Conservation (phyloP, 257 asterid genomes). For the Petunia secreta region DNA sequence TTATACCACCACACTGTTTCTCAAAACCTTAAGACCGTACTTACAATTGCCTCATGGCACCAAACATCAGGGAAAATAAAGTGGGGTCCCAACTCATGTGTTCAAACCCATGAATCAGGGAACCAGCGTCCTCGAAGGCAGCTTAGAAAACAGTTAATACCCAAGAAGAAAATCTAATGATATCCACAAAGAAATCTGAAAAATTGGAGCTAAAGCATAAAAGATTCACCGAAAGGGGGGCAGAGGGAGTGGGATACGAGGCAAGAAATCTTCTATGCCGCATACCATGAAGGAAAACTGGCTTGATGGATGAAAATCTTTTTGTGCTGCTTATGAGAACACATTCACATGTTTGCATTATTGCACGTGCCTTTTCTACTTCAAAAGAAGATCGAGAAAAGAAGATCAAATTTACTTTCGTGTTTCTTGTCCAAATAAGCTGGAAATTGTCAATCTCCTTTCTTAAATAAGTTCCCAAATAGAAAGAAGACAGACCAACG, state of each 20-base stretch:
- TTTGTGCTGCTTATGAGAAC: background rate
- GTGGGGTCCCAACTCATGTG: background rate
- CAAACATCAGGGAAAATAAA: background rate
- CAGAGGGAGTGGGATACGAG: background rate
- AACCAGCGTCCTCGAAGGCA: background rate
- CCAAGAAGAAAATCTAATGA: background rate
- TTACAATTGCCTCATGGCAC: background rate
- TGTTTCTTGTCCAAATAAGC: background rate
- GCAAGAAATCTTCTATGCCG: background rate
- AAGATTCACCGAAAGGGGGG: background rate
- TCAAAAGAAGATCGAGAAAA: background rate
- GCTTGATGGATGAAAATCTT: background rate
- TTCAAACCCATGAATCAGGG: background rate
- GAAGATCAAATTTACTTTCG: background rate
- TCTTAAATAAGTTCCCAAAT: slow-evolving; percentile 6
- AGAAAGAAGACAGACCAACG: background rate
- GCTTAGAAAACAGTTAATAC: background rate
- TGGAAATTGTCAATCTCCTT: slow-evolving; percentile 10
- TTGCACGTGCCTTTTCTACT: background rate
- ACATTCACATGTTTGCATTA: background rate
- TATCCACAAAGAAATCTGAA: background rate
- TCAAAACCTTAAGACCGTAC: background rate
- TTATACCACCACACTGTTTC: slow-evolving; percentile 5
- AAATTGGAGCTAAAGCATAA: background rate
- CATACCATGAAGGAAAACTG: background rate